Conservation (phyloP, 2,329 filamentous ascomycete genomes). For the Aspergillus tubingensis region DNA sequence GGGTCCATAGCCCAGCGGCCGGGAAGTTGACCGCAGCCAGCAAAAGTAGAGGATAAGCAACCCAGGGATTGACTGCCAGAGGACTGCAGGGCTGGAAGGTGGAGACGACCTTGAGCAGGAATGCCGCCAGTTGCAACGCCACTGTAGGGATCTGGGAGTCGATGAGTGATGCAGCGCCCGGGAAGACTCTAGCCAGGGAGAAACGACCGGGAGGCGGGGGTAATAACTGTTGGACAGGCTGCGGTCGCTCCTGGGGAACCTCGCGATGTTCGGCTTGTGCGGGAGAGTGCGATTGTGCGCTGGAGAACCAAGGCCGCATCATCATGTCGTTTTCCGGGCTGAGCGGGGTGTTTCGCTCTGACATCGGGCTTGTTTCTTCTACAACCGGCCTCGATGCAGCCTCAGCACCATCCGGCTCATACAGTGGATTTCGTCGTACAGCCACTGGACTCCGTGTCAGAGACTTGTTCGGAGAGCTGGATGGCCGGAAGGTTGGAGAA, state of each 20-base stretch:
- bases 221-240: slow-evolving; percentile 40
- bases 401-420: slow-evolving; percentile 25
- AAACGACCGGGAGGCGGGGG: slow-evolving; percentile 44
- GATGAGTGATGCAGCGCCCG: slow-evolving; percentile 25
- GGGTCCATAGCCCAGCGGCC: slow-evolving; percentile 37
- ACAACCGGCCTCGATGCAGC: slow-evolving; percentile 19
- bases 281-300: slow-evolving; percentile 29
- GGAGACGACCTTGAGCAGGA: slow-evolving; percentile 68
- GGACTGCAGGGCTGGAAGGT: slow-evolving; percentile 71
- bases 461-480: slow-evolving; percentile 32
- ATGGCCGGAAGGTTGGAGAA: slow-evolving; percentile 27
- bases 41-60: slow-evolving; percentile 67
- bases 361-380: slow-evolving; percentile 12
- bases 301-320: slow-evolving; percentile 33
- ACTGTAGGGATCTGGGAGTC: slow-evolving; percentile 37
- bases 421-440: slow-evolving; percentile 29
- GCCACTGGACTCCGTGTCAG: slow-evolving; percentile 23
- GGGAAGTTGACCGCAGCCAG: slow-evolving; percentile 67
- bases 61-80: slow-evolving; percentile 63
- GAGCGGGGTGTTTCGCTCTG: slow-evolving; percentile 23
- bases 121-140: slow-evolving; percentile 60
- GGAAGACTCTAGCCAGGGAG: slow-evolving; percentile 22
- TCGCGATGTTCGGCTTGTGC: slow-evolving; percentile 17
- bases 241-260: slow-evolving; percentile 18
- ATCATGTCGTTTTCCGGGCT: slow-evolving; percentile 36